phyloP scores from a whole-genome alignment of 371 early-diverging fungal species.

The Mucor lusitanicus region DNA sequence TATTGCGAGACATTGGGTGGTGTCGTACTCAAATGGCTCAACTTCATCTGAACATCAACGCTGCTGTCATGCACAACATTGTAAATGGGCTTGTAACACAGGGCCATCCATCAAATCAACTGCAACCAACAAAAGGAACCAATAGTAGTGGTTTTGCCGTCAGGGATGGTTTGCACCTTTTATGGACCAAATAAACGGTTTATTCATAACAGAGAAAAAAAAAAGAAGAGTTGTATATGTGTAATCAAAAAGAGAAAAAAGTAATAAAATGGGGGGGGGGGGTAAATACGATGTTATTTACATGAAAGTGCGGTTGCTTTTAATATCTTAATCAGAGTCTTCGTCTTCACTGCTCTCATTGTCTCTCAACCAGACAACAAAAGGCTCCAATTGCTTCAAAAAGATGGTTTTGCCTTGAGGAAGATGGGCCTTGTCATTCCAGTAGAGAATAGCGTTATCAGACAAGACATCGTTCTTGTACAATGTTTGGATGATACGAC shows the following conservation, averaged over 20 bases:
- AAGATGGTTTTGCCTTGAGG: constrained; percentile 87
- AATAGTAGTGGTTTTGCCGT: not conserved
- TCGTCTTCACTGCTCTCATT: constrained; percentile 80
- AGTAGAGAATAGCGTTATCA: constrained; percentile 89
- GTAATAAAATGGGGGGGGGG: not conserved
- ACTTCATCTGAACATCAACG: not conserved
- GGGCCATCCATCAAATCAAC: not conserved
- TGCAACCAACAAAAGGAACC: not conserved
- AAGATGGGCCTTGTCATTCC: constrained; percentile 89
- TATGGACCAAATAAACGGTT: not conserved
- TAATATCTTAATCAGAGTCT: constrained; percentile 23
- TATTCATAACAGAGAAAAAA: not conserved
- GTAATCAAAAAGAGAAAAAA: not conserved
- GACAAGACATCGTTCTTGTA: constrained; percentile 91
- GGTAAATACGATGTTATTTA: not conserved
- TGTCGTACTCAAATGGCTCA: too few relatives aligned
- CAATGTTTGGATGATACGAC: constrained; percentile 75
- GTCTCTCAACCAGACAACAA: constrained; percentile 81
- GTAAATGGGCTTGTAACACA: not conserved
- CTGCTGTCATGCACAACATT: not conserved
- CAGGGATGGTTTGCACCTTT: too few relatives aligned
- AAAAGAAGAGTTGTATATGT: not conserved
- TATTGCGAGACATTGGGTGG: too few relatives aligned
- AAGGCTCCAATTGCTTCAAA: constrained; percentile 89
- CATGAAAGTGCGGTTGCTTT: not conserved